Percentiles rank a stretch among this genome's conserved stretches.
Evolutionary conservation across 768 basidiomycete genomes (phyloP).

Genomic region (Holtermannia corniformis): DNA sequence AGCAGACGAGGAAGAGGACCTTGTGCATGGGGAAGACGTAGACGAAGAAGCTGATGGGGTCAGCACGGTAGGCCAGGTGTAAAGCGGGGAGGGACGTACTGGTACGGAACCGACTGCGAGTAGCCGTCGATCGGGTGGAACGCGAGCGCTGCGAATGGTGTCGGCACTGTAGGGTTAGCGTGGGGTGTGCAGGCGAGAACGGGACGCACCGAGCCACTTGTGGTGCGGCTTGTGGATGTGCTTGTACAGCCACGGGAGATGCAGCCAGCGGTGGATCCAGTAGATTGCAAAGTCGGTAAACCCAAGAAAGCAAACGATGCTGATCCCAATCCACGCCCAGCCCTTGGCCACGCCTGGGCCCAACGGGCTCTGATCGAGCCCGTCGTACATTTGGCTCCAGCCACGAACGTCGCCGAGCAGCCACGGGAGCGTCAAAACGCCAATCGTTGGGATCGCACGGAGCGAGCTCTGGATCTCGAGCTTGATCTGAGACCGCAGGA

Average conservation of each 20-base stretch:
- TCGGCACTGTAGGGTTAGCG: slow-evolving; percentile 63
- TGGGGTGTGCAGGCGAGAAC: background rate
- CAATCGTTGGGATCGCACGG: slow-evolving; percentile 73
- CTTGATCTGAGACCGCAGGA: slow-evolving; percentile 69
- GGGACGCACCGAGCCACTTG: slow-evolving; percentile 83
- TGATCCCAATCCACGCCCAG: slow-evolving; percentile 24
- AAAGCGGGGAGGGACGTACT: slow-evolving; percentile 40
- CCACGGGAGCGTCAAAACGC: slow-evolving; percentile 78
- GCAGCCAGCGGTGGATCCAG: slow-evolving; percentile 89
- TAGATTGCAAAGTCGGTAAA: slow-evolving; percentile 93
- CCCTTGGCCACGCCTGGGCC: slow-evolving; percentile 48
- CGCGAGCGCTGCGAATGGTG: slow-evolving; percentile 93
- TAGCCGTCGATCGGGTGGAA: slow-evolving; percentile 97
- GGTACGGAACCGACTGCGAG: slow-evolving; percentile 87
- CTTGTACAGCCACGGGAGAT: slow-evolving; percentile 80
- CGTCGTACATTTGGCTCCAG: slow-evolving; percentile 65
- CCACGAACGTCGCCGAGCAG: slow-evolving; percentile 88
- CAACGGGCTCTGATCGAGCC: slow-evolving; percentile 49
- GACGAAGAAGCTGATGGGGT: slow-evolving; percentile 52
- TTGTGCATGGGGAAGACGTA: slow-evolving; percentile 87
- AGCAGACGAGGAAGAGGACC: slow-evolving; percentile 68
- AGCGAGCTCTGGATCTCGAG: slow-evolving; percentile 67
- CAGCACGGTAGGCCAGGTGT: background rate
- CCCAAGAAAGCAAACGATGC: slow-evolving; percentile 50
- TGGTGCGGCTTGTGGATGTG: slow-evolving; percentile 93